These are phyloP conservation scores for Nigrospora osmanthi DNA, from an alignment of 2,329 filamentous ascomycete genomes.

Conservation along the genomic window DNA sequence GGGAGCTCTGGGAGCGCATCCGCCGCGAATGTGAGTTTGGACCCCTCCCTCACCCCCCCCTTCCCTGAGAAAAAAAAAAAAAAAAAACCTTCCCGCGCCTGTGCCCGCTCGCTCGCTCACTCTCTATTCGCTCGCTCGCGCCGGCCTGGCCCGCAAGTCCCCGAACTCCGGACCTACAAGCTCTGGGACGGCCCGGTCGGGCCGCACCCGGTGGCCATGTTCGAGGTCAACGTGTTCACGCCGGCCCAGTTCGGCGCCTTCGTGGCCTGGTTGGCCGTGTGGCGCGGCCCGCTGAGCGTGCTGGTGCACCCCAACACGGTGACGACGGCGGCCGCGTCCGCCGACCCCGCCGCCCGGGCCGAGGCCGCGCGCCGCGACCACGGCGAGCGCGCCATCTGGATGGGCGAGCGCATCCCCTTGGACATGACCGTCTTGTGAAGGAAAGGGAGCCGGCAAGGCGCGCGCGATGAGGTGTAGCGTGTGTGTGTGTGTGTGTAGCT, in stretches of 20 bases:
- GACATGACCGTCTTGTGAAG: slow-evolving; percentile 28
- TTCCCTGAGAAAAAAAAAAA: too few relatives aligned
- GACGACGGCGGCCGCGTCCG: slow-evolving; percentile 33
- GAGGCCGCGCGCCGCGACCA: slow-evolving; percentile 44
- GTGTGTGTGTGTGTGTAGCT: too few relatives aligned
- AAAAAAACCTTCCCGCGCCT: too few relatives aligned
- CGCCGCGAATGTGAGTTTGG: slow-evolving; percentile 65
- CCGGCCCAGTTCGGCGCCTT: slow-evolving; percentile 87
- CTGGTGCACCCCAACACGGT: slow-evolving; percentile 76
- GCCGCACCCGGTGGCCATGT: slow-evolving; percentile 80
- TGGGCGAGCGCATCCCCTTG: slow-evolving; percentile 59
- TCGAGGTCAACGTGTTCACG: slow-evolving; percentile 83
- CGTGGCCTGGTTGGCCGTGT: slow-evolving; percentile 74
- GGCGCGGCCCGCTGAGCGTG: slow-evolving; percentile 71
- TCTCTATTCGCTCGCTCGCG: too few relatives aligned
- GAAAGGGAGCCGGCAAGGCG: background rate
- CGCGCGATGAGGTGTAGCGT: too few relatives aligned
- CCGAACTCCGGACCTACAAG: slow-evolving; percentile 74
- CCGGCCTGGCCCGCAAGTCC: slow-evolving; percentile 58
- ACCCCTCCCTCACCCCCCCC: background rate
- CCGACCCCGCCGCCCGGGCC: slow-evolving; percentile 10
- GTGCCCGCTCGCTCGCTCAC: too few relatives aligned
- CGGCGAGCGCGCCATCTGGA: slow-evolving; percentile 63
- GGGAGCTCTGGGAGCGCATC: slow-evolving; percentile 69
- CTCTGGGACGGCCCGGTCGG: slow-evolving; percentile 74